phyloP scores from a whole-genome alignment of 768 basidiomycete genomes.

The Pleurotus ostreatus region DNA sequence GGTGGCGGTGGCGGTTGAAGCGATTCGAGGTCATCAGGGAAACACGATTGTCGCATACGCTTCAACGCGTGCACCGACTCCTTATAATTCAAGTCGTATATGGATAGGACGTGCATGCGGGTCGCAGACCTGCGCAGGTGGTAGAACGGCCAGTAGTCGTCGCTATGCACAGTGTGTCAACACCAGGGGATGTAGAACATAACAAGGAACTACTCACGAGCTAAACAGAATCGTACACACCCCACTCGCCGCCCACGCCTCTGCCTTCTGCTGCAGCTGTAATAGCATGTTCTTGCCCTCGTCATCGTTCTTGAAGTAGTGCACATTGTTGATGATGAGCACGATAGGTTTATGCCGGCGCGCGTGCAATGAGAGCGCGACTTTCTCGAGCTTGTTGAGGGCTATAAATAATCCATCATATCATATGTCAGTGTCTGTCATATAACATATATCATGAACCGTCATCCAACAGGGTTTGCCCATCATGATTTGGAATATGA shows the following conservation, averaged over 20 bases:
- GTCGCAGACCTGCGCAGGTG: constrained; percentile 49
- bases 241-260: constrained; percentile 83
- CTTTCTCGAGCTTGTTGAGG: constrained; percentile 81
- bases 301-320: constrained; percentile 73
- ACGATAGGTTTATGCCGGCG: constrained; percentile 66
- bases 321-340: constrained; percentile 77
- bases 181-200: not conserved
- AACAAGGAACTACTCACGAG: constrained; percentile 41
- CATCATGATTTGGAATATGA: no score
- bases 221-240: constrained; percentile 69
- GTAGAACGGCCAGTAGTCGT: constrained; percentile 82
- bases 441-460: no score
- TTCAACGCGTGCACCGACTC: constrained; percentile 58
- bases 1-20: constrained; percentile 9
- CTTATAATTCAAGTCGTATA: constrained; percentile 59
- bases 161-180: constrained; percentile 18
- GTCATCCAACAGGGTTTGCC: no score
- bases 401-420: constrained; percentile 31
- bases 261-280: constrained; percentile 83
- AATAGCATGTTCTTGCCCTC: constrained; percentile 76
- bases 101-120: constrained; percentile 42
- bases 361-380: constrained; percentile 62
- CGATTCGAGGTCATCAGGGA: constrained; percentile 13
- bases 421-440: no score
- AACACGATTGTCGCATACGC: constrained; percentile 36